phyloP scores from a whole-genome alignment of 306 rosid genomes.

The Clitoria ternatea region DNA sequence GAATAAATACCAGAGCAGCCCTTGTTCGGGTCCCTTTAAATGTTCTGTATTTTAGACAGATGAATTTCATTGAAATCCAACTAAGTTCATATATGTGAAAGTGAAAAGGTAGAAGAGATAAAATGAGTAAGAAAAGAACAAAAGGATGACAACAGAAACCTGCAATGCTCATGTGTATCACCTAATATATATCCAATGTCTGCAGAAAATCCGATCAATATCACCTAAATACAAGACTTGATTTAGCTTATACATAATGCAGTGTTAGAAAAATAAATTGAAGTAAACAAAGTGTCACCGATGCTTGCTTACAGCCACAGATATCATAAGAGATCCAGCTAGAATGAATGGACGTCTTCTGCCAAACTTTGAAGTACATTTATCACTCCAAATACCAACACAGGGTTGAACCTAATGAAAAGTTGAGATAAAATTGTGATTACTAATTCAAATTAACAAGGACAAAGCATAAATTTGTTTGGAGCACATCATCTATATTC shows the following conservation, averaged over 20 bases:
- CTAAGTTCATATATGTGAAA: background rate
- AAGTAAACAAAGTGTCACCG: conserved; percentile 12
- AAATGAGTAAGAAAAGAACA: conserved; percentile 22
- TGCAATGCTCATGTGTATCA: conserved; percentile 88
- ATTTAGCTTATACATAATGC: conserved; percentile 37
- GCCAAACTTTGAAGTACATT: conserved; percentile 84
- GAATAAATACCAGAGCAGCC: conserved; percentile 84
- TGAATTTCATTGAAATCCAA: conserved; percentile 19
- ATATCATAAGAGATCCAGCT: conserved; percentile 87
- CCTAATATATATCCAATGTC: conserved; percentile 92
- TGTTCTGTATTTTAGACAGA: conserved; percentile 47
- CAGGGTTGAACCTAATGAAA: conserved; percentile 37
- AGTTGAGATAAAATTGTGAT: background rate
- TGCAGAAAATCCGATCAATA: conserved; percentile 92
- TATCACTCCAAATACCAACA: conserved; percentile 90
- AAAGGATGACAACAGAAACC: conserved; percentile 53
- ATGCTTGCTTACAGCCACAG: conserved; percentile 73
- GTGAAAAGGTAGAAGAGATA: background rate
- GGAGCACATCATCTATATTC: background rate
- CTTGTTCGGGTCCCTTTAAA: conserved; percentile 86
- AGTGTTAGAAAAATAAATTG: background rate
- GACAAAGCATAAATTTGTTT: background rate
- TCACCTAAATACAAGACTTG: conserved; percentile 63
- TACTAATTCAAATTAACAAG: conserved; percentile 1
- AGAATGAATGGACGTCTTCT: conserved; percentile 96